phyloP scores from a whole-genome alignment of 768 basidiomycete species.

The Naganishia randhawae region DNA sequence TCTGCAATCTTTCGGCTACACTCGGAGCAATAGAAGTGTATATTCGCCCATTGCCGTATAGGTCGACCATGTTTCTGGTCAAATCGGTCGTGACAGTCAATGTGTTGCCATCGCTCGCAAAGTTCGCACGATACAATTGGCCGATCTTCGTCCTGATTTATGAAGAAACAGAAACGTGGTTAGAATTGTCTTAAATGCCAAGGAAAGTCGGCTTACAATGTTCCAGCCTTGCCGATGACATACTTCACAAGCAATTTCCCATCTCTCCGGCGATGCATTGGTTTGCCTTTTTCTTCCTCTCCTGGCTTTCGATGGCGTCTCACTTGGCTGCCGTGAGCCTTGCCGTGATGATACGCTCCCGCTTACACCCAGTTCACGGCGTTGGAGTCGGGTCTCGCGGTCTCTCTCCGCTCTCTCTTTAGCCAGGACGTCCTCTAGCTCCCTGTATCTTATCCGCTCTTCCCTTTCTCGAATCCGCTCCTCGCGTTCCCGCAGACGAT shows the following conservation, averaged over 20 bases:
- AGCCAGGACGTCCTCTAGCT: slow-evolving; percentile 37
- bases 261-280: slow-evolving; percentile 57
- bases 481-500: slow-evolving; percentile 46
- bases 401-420: slow-evolving; percentile 42
- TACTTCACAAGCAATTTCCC: slow-evolving; percentile 85
- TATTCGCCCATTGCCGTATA: slow-evolving; percentile 76
- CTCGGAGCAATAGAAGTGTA: slow-evolving; percentile 68
- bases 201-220: slow-evolving; percentile 56
- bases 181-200: slow-evolving; percentile 17
- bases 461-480: slow-evolving; percentile 41
- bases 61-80: slow-evolving; percentile 65
- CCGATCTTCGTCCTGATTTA: slow-evolving; percentile 66
- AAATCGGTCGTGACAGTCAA: slow-evolving; percentile 70
- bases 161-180: slow-evolving; percentile 17
- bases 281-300: slow-evolving; percentile 46
- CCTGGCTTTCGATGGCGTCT: not conserved
- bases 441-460: slow-evolving; percentile 46
- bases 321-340: slow-evolving; percentile 16
- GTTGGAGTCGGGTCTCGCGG: slow-evolving; percentile 35
- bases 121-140: slow-evolving; percentile 76
- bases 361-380: slow-evolving; percentile 35
- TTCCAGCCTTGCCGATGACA: slow-evolving; percentile 71
- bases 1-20: slow-evolving; percentile 7
- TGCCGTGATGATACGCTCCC: slow-evolving; percentile 27
- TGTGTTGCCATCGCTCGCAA: slow-evolving; percentile 88